These are phyloP conservation scores for Zygoascus hellenicus DNA, from an alignment of 1,139 yeast genomes.

Conservation along the genomic window DNA sequence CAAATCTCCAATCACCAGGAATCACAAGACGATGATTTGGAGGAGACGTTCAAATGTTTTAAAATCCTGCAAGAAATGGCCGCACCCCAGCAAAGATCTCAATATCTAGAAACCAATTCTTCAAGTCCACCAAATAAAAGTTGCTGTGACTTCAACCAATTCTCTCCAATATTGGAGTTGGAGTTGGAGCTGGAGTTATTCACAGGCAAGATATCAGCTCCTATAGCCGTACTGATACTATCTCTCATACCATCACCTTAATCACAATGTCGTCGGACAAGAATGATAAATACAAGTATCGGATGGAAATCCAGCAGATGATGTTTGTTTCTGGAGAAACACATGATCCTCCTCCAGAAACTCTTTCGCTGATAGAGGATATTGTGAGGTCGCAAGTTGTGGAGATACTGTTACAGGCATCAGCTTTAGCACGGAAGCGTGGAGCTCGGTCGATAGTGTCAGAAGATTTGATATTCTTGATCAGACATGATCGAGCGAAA, in stretches of 20 bases:
- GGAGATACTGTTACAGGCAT: slow-evolving; percentile 66
- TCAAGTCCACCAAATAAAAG: too few species aligned
- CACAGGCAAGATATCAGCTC: too few species aligned
- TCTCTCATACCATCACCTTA: neutral
- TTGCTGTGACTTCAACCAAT: too few species aligned
- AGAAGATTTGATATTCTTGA: slow-evolving; percentile 87
- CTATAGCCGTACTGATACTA: neutral
- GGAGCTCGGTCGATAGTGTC: slow-evolving; percentile 85
- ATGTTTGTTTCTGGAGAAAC: slow-evolving; percentile 98
- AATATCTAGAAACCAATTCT: too few species aligned
- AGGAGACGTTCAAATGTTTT: too few species aligned
- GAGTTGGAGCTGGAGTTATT: too few species aligned
- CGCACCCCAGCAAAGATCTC: too few species aligned
- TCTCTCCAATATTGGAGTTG: too few species aligned
- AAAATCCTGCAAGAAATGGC: too few species aligned
- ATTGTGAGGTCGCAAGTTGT: slow-evolving; percentile 93
- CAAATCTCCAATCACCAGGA: neutral
- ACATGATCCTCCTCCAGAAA: slow-evolving; percentile 87
- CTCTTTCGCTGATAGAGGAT: slow-evolving; percentile 88
- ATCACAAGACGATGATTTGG: neutral
- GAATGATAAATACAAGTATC: slow-evolving; percentile 58
- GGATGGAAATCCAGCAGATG: slow-evolving; percentile 92
- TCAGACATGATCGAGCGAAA: slow-evolving; percentile 91
- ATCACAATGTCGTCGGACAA: slow-evolving; percentile 4
- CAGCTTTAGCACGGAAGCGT: slow-evolving; percentile 68